Conservation (phyloP, 2,329 filamentous ascomycete genomes). For the Ceratocystis alfenasii region DNA sequence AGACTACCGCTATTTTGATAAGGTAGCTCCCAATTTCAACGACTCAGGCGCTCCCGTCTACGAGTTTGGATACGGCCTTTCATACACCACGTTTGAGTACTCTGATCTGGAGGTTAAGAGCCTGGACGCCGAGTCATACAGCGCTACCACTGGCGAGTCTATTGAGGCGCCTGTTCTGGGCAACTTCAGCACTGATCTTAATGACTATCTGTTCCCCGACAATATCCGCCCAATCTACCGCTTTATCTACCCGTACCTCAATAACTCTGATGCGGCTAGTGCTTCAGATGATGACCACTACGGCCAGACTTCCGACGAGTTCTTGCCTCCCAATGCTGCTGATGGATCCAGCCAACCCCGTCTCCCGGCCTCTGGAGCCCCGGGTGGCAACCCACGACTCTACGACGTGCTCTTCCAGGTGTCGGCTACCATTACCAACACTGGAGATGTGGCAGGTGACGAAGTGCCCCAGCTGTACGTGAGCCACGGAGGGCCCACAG, state of each 20-base stretch:
- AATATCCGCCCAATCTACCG: constrained; percentile 39
- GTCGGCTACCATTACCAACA: constrained; percentile 59
- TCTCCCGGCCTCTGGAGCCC: constrained; percentile 38
- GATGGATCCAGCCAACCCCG: constrained; percentile 47
- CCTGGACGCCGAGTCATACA: constrained; percentile 39
- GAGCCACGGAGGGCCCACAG: constrained; percentile 63
- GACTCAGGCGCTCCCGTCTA: constrained; percentile 53
- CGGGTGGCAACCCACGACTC: constrained; percentile 53
- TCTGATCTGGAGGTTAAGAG: constrained; percentile 51
- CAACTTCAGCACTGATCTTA: constrained; percentile 48
- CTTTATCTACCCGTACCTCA: constrained; percentile 62
- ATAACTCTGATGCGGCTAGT: constrained; percentile 45
- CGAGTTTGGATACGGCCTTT: constrained; percentile 71
- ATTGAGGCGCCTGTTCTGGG: constrained; percentile 52
- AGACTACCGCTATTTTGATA: constrained; percentile 72
- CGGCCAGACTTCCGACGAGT: constrained; percentile 44
- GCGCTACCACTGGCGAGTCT: constrained; percentile 49
- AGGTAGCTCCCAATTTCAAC: constrained; percentile 32
- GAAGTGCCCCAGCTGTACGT: constrained; percentile 71
- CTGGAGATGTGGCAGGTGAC: constrained; percentile 50
- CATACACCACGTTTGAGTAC: constrained; percentile 69
- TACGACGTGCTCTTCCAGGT: constrained; percentile 60
- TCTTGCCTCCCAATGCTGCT: constrained; percentile 47
- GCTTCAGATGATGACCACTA: constrained; percentile 49
- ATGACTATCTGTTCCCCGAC: constrained; percentile 58